phyloP scores from a whole-genome alignment of 331 rosid species.

The Malus hybrid region DNA sequence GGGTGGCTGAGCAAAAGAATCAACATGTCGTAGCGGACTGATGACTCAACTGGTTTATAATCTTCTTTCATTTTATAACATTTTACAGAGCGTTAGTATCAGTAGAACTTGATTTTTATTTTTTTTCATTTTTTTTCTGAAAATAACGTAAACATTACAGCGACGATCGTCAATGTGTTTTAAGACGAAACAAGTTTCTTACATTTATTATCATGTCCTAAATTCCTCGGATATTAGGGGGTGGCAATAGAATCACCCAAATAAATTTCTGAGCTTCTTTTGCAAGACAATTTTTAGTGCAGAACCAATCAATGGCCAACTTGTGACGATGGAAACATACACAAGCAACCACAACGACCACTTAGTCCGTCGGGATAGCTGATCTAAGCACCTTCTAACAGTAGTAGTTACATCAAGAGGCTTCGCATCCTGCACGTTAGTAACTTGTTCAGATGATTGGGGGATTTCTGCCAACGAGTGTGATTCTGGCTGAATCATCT shows the following conservation, averaged over 20 bases:
- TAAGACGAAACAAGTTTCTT: no score
- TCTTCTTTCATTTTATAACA: no score
- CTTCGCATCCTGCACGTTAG: constrained; percentile 10
- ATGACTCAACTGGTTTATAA: no score
- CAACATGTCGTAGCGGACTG: no score
- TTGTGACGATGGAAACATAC: constrained; percentile 62
- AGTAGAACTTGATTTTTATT: no score
- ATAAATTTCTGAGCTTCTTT: constrained; percentile 43
- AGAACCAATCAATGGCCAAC: constrained; percentile 89
- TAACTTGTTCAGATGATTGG: constrained; percentile 7
- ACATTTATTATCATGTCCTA: no score
- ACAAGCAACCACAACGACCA: constrained; percentile 71
- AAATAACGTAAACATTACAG: no score
- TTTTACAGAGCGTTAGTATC: no score
- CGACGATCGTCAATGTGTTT: no score
- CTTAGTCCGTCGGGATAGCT: constrained; percentile 41
- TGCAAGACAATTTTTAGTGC: constrained; percentile 39
- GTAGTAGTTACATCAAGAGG: constrained; percentile 27
- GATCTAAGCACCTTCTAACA: constrained; percentile 43
- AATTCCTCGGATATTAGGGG: no score
- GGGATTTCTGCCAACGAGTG: constrained; percentile 4
- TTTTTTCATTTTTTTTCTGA: no score
- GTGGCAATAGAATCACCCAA: neutral
- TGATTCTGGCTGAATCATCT: constrained; percentile 13
- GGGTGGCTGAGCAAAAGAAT: no score